Conservation (phyloP, 495 filamentous ascomycete species). For the Lepidopterella palustris region DNA sequence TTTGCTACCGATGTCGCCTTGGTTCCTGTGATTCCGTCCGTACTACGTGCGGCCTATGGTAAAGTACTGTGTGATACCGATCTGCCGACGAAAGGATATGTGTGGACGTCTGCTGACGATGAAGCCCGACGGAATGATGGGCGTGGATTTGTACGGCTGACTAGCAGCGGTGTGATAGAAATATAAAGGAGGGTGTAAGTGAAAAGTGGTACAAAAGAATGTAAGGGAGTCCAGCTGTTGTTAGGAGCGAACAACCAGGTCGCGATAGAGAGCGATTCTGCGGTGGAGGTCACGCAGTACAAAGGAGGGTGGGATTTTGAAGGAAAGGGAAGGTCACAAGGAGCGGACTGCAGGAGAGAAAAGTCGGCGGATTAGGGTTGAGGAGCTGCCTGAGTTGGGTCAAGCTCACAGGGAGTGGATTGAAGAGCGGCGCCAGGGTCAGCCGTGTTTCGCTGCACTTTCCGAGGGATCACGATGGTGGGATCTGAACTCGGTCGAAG, state of each 20-base stretch:
- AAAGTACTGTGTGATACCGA: background rate
- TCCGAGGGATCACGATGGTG: too few species aligned
- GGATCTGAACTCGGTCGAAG: background rate
- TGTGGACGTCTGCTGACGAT: background rate
- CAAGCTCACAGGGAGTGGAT: constrained; percentile 12
- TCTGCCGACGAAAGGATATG: background rate
- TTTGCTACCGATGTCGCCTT: background rate
- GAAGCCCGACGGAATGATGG: background rate
- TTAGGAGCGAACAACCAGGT: constrained; percentile 42
- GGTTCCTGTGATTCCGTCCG: background rate
- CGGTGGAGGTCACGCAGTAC: constrained; percentile 32
- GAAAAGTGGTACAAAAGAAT: constrained; percentile 29
- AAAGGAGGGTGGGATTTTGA: constrained; percentile 39
- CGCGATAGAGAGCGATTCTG: constrained; percentile 21
- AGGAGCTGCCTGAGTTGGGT: constrained; percentile 16
- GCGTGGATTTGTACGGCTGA: constrained; percentile 6
- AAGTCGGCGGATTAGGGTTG: constrained; percentile 18
- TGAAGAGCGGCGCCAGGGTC: background rate
- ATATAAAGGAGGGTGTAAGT: constrained; percentile 8
- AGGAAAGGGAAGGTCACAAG: constrained; percentile 38
- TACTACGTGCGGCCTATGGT: background rate
- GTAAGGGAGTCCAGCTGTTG: constrained; percentile 27
- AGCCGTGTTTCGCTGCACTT: background rate
- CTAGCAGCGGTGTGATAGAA: constrained; percentile 22
- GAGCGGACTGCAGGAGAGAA: constrained; percentile 28